A percentile compares a stretch with the other conserved stretches of the same genome.
Evolutionary conservation across 225 moss, liverwort and hornwort species (phyloP).

Genomic region (Neckera pumila): DNA sequence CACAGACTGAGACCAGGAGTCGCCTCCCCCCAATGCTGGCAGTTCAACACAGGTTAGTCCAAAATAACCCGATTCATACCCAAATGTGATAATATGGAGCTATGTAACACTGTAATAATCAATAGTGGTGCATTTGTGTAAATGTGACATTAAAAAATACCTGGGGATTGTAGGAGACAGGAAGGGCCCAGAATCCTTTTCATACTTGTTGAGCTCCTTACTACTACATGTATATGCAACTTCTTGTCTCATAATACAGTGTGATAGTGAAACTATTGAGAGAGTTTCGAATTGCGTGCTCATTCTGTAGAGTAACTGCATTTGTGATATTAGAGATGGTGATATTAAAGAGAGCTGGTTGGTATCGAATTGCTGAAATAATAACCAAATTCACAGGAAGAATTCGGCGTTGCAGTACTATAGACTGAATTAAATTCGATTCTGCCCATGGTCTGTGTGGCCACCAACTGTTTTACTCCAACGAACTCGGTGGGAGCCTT

Average conservation of each 20-base stretch:
- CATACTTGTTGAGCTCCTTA: neutral
- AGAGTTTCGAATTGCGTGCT: neutral
- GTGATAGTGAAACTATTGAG: too few relatives aligned
- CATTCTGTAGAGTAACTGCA: neutral
- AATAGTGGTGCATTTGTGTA: neutral
- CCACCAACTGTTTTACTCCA: conserved; percentile 31
- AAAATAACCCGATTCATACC: too few relatives aligned
- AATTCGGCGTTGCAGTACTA: conserved; percentile 6
- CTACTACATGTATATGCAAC: neutral
- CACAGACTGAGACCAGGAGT: too few relatives aligned
- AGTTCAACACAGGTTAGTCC: neutral
- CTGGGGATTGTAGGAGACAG: neutral
- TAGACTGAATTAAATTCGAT: neutral
- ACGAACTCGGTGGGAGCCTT: conserved; percentile 17
- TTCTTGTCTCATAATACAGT: too few relatives aligned
- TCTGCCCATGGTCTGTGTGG: neutral
- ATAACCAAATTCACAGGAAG: neutral
- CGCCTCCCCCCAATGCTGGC: neutral
- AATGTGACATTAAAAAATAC: neutral
- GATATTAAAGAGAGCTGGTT: neutral
- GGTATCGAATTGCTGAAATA: neutral
- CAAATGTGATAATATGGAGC: neutral
- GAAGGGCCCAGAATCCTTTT: neutral
- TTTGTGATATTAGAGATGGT: neutral
- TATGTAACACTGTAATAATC: neutral